Base-by-base conservation (phyloP, 495 filamentous ascomycete genomes). In the Glarea lozoyensis region DNA sequence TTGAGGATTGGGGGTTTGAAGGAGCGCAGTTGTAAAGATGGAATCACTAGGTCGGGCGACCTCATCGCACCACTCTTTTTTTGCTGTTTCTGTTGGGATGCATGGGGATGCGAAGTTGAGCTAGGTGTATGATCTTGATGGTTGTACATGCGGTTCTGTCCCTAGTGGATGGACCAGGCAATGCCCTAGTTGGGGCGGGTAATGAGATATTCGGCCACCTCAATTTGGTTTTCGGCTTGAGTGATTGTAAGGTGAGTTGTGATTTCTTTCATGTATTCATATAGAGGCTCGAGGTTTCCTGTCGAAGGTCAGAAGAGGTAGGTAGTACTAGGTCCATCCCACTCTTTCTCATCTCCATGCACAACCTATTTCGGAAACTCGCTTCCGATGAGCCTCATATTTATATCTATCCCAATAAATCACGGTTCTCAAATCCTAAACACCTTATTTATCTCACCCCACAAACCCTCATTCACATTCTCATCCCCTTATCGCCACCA, bases 171-270 rank as follows among this genome's bases (percentile, higher is more conserved):
- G 12, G 37, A 42, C 41, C 46, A 46, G 45, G 43, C 50, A 31
- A 40, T 33, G 50, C 50, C 54, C 49, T 50, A 46, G 40, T 48
- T 33, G 48, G 50, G 43, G 40, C 38, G 24, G n/a, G 40, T 43
- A 57, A 53, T 57, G 50, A 57, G 54, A 57, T 43, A 57, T 57
- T 57, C 54, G 54, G 54, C 54, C 54, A 57, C 54, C 54, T 57
- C 54, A 57, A 46, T 9, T 6, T 16, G 15, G 6, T 35, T 6
- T 35, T 16, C 32, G 25, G n/a, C 25, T 29, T 29, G n/a, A 7
- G 25, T 7, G 7, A 7, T 29, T 7, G 25, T 7, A n/a, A 29
- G 25, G 25, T 29, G n/a, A 29, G 25, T 29, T n/a, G 25, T 29
- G 25, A 29, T 29, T 7, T n/a, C n/a, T 29, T 7, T n/a, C n/a